A percentile compares a stretch with the other conserved stretches of the same genome.
These are phyloP conservation scores for Cryptosporidium ryanae DNA, from an alignment of 169 alveolate genomes.

Conservation along the genomic window DNA sequence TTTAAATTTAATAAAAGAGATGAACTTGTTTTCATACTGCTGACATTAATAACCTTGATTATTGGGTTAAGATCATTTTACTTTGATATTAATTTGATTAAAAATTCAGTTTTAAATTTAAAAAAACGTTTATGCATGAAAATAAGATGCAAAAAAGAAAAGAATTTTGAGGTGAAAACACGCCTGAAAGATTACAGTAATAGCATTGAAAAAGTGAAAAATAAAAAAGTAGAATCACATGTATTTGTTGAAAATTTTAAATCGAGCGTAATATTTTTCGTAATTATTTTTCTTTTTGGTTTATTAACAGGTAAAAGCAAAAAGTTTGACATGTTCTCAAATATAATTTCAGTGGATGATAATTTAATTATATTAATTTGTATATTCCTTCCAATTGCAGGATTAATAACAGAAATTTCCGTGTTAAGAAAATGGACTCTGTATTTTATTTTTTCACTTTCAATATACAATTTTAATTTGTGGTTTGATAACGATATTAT, in stretches of 20 bases:
- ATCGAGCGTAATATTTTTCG: conserved; percentile 10
- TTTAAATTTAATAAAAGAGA: not conserved
- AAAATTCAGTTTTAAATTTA: too few species aligned
- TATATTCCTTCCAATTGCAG: conserved; percentile 42
- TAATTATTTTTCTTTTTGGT: conserved; percentile 36
- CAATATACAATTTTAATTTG: conserved; percentile 17
- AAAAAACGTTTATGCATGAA: not conserved
- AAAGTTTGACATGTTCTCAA: conserved; percentile 35
- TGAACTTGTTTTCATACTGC: conserved; percentile 1
- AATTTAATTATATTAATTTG: conserved; percentile 5
- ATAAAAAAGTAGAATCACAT: not conserved
- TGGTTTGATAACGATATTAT: conserved; percentile 17
- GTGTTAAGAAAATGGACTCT: conserved; percentile 9
- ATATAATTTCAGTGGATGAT: not conserved
- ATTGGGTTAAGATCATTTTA: not conserved
- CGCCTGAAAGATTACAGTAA: not conserved
- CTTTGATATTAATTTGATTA: not conserved
- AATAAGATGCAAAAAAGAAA: not conserved
- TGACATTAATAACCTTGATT: conserved; percentile 12
- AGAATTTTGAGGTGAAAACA: not conserved
- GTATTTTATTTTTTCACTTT: conserved; percentile 16
- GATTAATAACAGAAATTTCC: conserved; percentile 37
- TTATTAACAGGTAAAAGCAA: conserved; percentile 11
- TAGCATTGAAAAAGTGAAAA: not conserved
- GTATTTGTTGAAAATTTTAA: not conserved